phyloP scores from a whole-genome alignment of 805 yeast species.

The Yarrowia porcina region DNA sequence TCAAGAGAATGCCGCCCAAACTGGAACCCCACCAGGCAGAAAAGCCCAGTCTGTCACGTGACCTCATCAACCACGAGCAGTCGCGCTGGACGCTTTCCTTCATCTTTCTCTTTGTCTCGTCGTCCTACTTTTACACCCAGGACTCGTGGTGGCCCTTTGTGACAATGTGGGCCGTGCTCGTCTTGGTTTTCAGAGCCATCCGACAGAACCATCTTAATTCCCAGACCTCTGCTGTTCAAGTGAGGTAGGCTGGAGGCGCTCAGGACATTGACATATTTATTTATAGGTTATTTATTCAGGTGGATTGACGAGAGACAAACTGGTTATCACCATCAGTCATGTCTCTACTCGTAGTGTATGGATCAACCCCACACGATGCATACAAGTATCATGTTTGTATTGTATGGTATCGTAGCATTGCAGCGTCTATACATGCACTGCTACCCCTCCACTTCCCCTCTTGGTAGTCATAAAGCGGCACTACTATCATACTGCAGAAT shows the following conservation, averaged over 20 bases:
- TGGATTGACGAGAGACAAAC: too few relatives aligned
- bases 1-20: conserved; percentile 19
- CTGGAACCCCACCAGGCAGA: conserved; percentile 22
- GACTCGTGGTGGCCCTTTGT: conserved; percentile 25
- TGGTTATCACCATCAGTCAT: not conserved
- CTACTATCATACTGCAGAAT: too few relatives aligned
- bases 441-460: too few relatives aligned
- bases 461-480: too few relatives aligned
- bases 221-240: conserved; percentile 5
- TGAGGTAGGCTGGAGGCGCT: not conserved
- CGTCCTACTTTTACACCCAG: conserved; percentile 22
- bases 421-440: too few relatives aligned
- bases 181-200: conserved; percentile 13
- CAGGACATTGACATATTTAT: not conserved
- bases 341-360: too few relatives aligned
- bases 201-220: conserved; percentile 21
- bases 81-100: conserved; percentile 24
- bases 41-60: conserved; percentile 18
- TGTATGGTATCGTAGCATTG: too few relatives aligned
- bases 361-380: not conserved
- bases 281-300: conserved; percentile 14
- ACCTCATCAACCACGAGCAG: conserved; percentile 25
- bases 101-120: conserved; percentile 16
- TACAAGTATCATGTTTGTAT: too few relatives aligned
- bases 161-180: conserved; percentile 25